These are phyloP conservation scores for Ophiostoma sp. DNA, from an alignment of 2,329 filamentous ascomycete genomes.

Conservation along the genomic window DNA sequence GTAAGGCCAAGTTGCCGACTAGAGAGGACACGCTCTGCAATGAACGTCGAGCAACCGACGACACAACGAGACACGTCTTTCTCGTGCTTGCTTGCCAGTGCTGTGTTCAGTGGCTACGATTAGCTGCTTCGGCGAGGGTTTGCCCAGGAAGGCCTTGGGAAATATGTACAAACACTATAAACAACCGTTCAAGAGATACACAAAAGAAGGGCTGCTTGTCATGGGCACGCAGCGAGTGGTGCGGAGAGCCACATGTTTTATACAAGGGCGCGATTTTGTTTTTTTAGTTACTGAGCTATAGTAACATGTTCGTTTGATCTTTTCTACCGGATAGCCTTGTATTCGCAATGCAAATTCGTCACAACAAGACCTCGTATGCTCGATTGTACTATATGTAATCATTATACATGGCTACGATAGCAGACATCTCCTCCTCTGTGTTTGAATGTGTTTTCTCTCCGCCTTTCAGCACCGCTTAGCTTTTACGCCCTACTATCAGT, in stretches of 20 bases:
- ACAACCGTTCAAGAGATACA: background rate
- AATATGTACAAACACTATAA: slow-evolving; percentile 6
- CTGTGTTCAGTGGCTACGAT: background rate
- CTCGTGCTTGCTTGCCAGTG: background rate
- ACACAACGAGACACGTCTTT: background rate
- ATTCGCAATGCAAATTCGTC: no score
- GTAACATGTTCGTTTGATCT: slow-evolving; percentile 6
- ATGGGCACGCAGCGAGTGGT: background rate
- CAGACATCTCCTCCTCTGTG: background rate
- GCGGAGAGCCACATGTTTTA: background rate
- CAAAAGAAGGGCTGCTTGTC: background rate
- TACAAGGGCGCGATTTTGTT: slow-evolving; percentile 1
- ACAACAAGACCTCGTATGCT: no score
- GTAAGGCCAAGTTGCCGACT: slow-evolving; percentile 33
- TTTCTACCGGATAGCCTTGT: background rate
- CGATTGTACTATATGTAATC: no score
- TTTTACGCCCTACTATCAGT: background rate
- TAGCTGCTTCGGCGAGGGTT: background rate
- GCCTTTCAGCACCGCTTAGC: background rate
- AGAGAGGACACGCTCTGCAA: background rate
- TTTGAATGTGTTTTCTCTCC: background rate
- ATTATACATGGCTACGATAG: background rate
- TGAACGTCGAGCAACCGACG: background rate
- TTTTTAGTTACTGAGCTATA: slow-evolving; percentile 1
- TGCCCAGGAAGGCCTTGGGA: slow-evolving; percentile 4